These are phyloP conservation scores for Colletotrichum scovillei DNA, from an alignment of 2,329 filamentous ascomycete genomes.

Conservation along the genomic window DNA sequence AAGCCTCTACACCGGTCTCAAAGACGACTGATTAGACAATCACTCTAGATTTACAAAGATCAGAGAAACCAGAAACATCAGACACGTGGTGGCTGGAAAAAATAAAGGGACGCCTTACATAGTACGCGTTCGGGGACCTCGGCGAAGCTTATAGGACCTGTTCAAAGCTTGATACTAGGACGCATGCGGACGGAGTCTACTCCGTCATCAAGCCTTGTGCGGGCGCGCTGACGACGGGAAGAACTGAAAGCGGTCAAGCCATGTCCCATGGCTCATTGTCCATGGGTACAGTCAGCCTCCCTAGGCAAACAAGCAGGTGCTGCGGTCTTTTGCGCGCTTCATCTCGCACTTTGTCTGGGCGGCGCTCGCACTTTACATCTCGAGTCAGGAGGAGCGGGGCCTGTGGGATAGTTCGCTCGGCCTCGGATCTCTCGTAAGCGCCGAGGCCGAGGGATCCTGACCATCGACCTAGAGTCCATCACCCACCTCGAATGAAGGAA, in stretches of 20 bases:
- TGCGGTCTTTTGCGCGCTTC: no score
- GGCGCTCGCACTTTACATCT: background rate
- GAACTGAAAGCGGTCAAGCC: background rate
- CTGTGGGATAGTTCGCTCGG: background rate
- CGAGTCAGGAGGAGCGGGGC: background rate
- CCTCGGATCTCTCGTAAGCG: background rate
- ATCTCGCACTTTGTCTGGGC: no score
- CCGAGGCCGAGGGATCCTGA: slow-evolving; percentile 14
- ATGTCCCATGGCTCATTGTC: no score
- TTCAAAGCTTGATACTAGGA: background rate
- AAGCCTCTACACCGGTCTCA: background rate
- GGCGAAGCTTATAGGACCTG: background rate
- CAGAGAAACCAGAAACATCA: background rate
- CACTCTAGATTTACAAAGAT: background rate
- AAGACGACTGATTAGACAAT: background rate
- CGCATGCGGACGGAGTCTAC: slow-evolving; percentile 7
- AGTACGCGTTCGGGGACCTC: slow-evolving; percentile 9
- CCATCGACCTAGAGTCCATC: slow-evolving; percentile 17
- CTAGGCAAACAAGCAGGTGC: background rate
- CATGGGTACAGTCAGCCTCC: no score
- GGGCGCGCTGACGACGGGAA: background rate
- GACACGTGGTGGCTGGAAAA: slow-evolving; percentile 5
- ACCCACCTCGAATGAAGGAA: background rate
- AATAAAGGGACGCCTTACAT: background rate
- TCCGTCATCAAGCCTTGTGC: background rate